Base-by-base conservation (phyloP, 2,329 filamentous ascomycete genomes). In the Ophiocordyceps robertsii region DNA sequence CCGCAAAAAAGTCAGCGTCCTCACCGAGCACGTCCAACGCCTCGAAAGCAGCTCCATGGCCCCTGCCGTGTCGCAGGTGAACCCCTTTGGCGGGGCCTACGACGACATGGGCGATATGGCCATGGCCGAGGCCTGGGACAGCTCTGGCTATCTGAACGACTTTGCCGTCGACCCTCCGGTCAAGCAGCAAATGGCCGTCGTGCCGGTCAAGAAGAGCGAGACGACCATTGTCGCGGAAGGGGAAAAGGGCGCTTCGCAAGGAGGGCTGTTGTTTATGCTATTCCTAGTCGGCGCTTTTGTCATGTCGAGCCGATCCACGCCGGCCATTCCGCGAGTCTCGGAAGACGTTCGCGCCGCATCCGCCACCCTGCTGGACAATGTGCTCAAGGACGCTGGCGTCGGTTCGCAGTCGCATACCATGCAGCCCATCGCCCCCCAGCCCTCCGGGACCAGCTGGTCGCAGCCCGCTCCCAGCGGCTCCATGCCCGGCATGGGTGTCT, bases 241-340 rank as follows among this genome's bases (percentile, higher is more conserved):
- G 45, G 77, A 82, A 48, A 81, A 81, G 66, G 67, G 75, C 45
- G 73, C 80, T 47, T 81, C 86, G 51, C 84, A 89, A 54, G 85
- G 87, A 41, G 77, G 86, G 55, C 67, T 96, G 54, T 73, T 96
- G 61, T 82, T 90, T 63, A 94, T 95, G 87, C 84, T 95, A 52
- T 84, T 98, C 57, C 82, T 98, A 43, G 89, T 95, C 50, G 92
- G 92, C 58, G 92, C 92, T 42, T 95, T 95, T 58, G 88, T 96
- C 53, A 83, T 92, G 47, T 95, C 90, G 29, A 93, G 89, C 65
- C 79, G 79, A 51, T 76, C 79, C 37, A 71, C 80, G 17, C 77
- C 80, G 33, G 77, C 78, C 51, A 80, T 93, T 52, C 84, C 84
- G 40, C 76, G 76, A 44, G 82, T 90, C 57, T 83, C 86, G 31